Conservation (phyloP, 176 grass and related monocot genomes). For the Triticum dicoccoides region DNA sequence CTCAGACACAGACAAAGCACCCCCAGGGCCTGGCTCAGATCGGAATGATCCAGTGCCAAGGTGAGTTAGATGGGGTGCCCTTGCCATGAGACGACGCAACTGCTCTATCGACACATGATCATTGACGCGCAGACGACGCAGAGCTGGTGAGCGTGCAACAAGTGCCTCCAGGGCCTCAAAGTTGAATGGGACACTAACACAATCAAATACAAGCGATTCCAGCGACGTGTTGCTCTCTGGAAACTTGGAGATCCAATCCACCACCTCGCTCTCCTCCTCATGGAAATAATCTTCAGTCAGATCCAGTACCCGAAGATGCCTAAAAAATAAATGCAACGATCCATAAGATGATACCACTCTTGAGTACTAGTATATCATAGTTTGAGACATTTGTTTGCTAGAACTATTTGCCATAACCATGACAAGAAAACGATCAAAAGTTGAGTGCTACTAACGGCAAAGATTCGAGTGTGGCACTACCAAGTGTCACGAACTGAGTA, state of each 20-base stretch:
- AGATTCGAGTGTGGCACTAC: constrained; percentile 32
- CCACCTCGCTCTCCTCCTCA: constrained; percentile 63
- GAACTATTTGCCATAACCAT: neutral
- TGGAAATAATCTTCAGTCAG: constrained; percentile 76
- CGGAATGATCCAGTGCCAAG: constrained; percentile 84
- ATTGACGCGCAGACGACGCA: constrained; percentile 62
- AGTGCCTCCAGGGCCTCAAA: constrained; percentile 82
- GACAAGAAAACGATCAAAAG: neutral
- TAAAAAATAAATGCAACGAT: constrained; percentile 31
- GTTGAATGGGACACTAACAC: constrained; percentile 58
- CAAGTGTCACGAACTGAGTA: constrained; percentile 9
- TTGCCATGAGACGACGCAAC: constrained; percentile 64
- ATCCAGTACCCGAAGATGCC: constrained; percentile 78
- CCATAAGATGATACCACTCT: constrained; percentile 12
- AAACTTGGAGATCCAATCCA: constrained; percentile 93
- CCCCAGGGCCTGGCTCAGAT: constrained; percentile 43
- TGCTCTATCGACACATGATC: constrained; percentile 72
- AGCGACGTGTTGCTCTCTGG: constrained; percentile 58
- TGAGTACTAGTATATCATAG: neutral
- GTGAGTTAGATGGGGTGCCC: constrained; percentile 73
- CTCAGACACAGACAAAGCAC: constrained; percentile 37
- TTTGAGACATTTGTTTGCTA: constrained; percentile 6
- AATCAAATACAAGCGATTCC: constrained; percentile 76
- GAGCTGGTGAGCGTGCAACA: constrained; percentile 53
- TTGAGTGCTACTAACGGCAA: neutral